A percentile compares a stretch with the other conserved stretches of the same genome.
phyloP scores from a whole-genome alignment of 1,284 basidiomycete genomes.

The Sparassis latifolia region DNA sequence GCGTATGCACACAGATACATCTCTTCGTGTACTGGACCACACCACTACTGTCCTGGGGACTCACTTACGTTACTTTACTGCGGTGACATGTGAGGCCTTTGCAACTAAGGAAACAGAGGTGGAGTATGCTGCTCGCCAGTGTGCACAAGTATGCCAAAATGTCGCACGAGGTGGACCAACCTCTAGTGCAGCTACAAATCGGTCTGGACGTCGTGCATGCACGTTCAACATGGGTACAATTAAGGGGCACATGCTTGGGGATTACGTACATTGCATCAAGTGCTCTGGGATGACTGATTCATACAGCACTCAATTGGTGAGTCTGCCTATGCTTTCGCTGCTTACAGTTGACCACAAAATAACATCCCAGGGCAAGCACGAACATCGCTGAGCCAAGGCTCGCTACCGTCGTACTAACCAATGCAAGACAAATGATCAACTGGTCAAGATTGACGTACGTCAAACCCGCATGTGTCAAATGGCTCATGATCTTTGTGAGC shows the following conservation, averaged over 20 bases:
- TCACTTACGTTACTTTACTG: conserved; percentile 12
- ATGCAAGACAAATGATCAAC: conserved; percentile 7
- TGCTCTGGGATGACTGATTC: conserved; percentile 17
- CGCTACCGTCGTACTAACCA: conserved; percentile 13
- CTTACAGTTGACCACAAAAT: not conserved
- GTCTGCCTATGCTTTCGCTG: conserved; percentile 2
- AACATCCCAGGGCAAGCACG: conserved; percentile 12
- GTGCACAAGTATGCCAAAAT: not conserved
- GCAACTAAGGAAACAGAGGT: conserved; percentile 1
- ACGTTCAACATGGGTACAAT: conserved; percentile 10
- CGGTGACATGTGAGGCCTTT: conserved; percentile 8
- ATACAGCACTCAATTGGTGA: conserved; percentile 23
- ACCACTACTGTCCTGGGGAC: conserved; percentile 13
- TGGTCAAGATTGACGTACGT: conserved; percentile 11
- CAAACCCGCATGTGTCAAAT: conserved; percentile 2
- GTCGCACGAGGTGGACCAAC: not conserved
- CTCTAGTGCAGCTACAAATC: not conserved
- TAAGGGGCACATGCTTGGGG: conserved; percentile 16
- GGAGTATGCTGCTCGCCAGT: conserved; percentile 1
- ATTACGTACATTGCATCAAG: conserved; percentile 11
- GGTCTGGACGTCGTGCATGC: not conserved
- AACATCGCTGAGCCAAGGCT: conserved; percentile 15
- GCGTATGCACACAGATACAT: conserved; percentile 22
- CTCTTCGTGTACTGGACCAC: conserved; percentile 12
- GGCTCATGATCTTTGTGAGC: conserved; percentile 3